A percentile compares a stretch with the other conserved stretches of the same genome.
phyloP scores from a whole-genome alignment of 129 eudicot species.

The sunflower (Helianthus annuus) region HanXRQr2.0-SUNRISE NC_035434.2:115693545-115694044 shows the following conservation, averaged over 20 bases:
- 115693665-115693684: slow-evolving; percentile 25
- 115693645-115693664: slow-evolving; percentile 17
- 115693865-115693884: not conserved
- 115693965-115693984: not conserved
- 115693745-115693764: not conserved
- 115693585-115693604: slow-evolving; percentile 16
- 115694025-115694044: not conserved
- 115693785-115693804: too few species aligned
- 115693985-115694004: not conserved
- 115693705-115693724: not conserved
- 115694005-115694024: not conserved
- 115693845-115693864: not conserved
- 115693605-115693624: slow-evolving; percentile 23
- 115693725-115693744: not conserved
- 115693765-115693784: not conserved
- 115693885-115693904: not conserved
- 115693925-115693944: slow-evolving; percentile 1
- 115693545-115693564: not conserved
- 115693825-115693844: not conserved
- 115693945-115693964: not conserved
- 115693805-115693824: too few species aligned
- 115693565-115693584: not conserved
- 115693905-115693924: not conserved
- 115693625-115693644: slow-evolving; percentile 26
- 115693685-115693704: slow-evolving; percentile 9